phyloP scores from a whole-genome alignment of 495 filamentous ascomycete species.

The Aspergillus homomorphus region DNA sequence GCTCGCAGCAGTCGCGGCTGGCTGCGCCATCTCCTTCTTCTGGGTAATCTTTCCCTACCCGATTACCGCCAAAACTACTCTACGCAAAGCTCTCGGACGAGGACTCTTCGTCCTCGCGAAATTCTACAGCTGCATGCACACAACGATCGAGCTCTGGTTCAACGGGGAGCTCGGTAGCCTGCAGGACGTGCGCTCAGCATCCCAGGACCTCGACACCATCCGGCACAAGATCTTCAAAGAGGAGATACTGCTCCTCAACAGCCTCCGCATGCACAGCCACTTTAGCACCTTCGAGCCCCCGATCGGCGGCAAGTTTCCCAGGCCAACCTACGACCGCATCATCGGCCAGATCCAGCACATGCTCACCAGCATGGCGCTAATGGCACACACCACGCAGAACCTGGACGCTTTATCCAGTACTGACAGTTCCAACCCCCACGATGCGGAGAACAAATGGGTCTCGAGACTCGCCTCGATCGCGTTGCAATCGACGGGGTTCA shows the following conservation, averaged over 20 bases:
- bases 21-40: conserved; percentile 68
- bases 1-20: conserved; percentile 64
- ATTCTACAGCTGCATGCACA: conserved; percentile 66
- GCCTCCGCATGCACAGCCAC: conserved; percentile 32
- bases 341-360: conserved; percentile 44
- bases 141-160: conserved; percentile 60
- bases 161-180: conserved; percentile 54
- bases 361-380: conserved; percentile 61
- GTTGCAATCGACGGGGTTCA: conserved; percentile 44
- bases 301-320: conserved; percentile 39
- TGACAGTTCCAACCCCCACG: conserved; percentile 9
- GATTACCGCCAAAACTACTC: conserved; percentile 62
- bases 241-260: conserved; percentile 32
- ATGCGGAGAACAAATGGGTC: conserved; percentile 23
- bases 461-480: conserved; percentile 28
- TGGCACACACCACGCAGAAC: conserved; percentile 50
- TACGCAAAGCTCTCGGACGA: conserved; percentile 61
- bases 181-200: conserved; percentile 23
- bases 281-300: conserved; percentile 36
- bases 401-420: conserved; percentile 22
- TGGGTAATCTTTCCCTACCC: conserved; percentile 79
- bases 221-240: conserved; percentile 33
- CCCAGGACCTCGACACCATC: conserved; percentile 17
- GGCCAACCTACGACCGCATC: conserved; percentile 30
- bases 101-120: conserved; percentile 70